A percentile compares a stretch with the other conserved stretches of the same genome.
Evolutionary conservation across 78 protist species (phyloP).

Genomic region (Dictyostelium capitatum): DNA sequence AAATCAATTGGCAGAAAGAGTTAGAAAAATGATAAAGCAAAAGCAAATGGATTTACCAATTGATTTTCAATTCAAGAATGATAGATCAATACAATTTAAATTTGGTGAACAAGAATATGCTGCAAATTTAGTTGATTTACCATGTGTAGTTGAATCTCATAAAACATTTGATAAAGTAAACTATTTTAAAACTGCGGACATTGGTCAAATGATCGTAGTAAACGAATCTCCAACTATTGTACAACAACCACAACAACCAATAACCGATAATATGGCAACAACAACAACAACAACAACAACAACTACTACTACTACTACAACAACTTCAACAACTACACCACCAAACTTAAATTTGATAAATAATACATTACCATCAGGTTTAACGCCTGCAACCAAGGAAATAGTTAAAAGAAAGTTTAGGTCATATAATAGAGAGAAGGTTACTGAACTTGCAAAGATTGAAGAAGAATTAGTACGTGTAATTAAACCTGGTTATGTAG

Average conservation of each 20-base stretch:
- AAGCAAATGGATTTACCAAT: conserved; percentile 59
- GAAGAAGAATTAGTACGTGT: conserved; percentile 60
- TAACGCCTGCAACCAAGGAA: conserved; percentile 57
- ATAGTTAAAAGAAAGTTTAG: conserved; percentile 38
- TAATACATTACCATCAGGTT: conserved; percentile 15
- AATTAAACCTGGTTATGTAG: conserved; percentile 37
- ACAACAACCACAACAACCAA: neutral
- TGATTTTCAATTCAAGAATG: conserved; percentile 40
- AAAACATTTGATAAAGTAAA: conserved; percentile 66
- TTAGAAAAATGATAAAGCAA: conserved; percentile 44
- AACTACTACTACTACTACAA: neutral
- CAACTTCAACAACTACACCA: neutral
- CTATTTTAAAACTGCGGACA: conserved; percentile 73
- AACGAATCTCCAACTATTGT: neutral
- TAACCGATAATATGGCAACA: neutral
- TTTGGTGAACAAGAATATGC: conserved; percentile 47
- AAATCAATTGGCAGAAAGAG: conserved; percentile 23
- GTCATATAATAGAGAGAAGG: conserved; percentile 15
- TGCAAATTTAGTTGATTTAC: conserved; percentile 52
- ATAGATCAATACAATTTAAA: conserved; percentile 27
- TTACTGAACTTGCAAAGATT: conserved; percentile 48
- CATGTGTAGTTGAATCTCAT: conserved; percentile 69
- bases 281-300: neutral
- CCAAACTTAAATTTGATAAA: neutral
- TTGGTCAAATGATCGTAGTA: conserved; percentile 68